A percentile compares a stretch with the other conserved stretches of the same genome.
These are phyloP conservation scores for Phytophthora constricta DNA, from an alignment of 352 stramenopile species.

Conservation along the genomic window DNA sequence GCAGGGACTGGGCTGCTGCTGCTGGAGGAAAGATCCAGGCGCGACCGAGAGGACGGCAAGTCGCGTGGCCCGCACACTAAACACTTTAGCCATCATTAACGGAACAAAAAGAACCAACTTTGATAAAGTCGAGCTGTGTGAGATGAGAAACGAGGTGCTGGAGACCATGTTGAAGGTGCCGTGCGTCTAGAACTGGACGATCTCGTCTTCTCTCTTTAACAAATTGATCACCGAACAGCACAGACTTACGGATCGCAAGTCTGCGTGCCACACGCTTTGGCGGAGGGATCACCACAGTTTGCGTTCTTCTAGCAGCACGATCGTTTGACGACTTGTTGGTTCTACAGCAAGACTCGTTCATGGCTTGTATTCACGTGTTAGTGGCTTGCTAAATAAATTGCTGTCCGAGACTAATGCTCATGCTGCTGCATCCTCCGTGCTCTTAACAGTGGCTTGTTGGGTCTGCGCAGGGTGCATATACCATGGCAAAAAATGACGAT, in stretches of 20 bases:
- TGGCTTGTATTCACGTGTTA: constrained; percentile 25
- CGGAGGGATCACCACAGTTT: too few relatives aligned
- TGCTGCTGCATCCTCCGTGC: not conserved
- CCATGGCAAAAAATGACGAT: not conserved
- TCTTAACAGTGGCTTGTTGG: not conserved
- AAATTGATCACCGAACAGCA: too few relatives aligned
- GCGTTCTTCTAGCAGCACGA: too few relatives aligned
- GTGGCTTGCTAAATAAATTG: constrained; percentile 37
- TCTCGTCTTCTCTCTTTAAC: too few relatives aligned
- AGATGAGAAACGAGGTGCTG: not conserved
- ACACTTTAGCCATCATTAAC: constrained; percentile 39
- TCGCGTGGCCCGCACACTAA: constrained; percentile 8
- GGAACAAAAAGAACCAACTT: constrained; percentile 39
- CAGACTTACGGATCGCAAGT: too few relatives aligned
- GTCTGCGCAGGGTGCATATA: not conserved
- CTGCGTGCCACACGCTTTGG: too few relatives aligned
- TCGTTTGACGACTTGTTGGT: too few relatives aligned
- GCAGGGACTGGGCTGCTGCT: too few relatives aligned
- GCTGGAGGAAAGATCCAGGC: constrained; percentile 44
- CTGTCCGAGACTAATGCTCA: too few relatives aligned
- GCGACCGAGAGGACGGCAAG: constrained; percentile 6
- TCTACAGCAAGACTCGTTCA: constrained; percentile 20
- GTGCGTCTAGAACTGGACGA: too few relatives aligned
- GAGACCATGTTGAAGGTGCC: constrained; percentile 16
- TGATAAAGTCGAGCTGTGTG: constrained; percentile 28